Evolutionary conservation across 257 asterid genomes (phyloP), one percentile per base, ranked within the genome.

Genomic region (Gardenia jasminoides): DNA sequence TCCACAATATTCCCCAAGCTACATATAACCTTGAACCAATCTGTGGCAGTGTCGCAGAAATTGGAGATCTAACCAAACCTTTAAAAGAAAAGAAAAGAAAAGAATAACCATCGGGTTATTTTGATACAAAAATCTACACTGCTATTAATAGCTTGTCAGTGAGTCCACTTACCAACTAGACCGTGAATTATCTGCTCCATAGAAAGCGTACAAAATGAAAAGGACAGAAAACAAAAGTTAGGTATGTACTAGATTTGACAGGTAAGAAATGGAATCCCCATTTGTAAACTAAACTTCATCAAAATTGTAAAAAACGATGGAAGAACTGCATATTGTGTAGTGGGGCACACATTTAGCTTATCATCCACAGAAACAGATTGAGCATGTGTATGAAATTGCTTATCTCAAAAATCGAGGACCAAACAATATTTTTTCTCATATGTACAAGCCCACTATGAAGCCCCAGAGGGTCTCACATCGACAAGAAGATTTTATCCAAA

Each of bases 21-120:
- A 96, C 88, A 86, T 96, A 92, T 74, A 96, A 39, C 64, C 99
- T 83, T 52, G 98, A 93, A 82, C 93, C 79, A 13, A 95, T 93
- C 82, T 95, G 98, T 65, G 99, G 98, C 2, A 93, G 90, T 4
- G 94, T 96, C 68, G 98, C 97, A 75, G 93, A 81, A 78, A 93
- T 88, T 48, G 99, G 99, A 75, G 99, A 96, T 86, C 99, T 85
- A 80, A 96, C 97, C 80, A 91, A 75, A 67, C 98, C 98, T 84
- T 36, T 36, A 2, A 5, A 77, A 67, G 10, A 43, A 59, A 78
- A 39, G 43, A 48, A 68, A 59, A 72, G 41, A 52, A 76, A 47
- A 36, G 30, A 66, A 46, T n/a, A 36, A 36, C 41, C 65, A 31
- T 46, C 33, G 54, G 54, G 66, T 17, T 10, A 76, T 50, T n/a